Percentiles rank a stretch among this genome's conserved stretches.
These are phyloP conservation scores for Otatea glauca DNA, from an alignment of 176 grass and related monocot species.

Conservation along the genomic window DNA sequence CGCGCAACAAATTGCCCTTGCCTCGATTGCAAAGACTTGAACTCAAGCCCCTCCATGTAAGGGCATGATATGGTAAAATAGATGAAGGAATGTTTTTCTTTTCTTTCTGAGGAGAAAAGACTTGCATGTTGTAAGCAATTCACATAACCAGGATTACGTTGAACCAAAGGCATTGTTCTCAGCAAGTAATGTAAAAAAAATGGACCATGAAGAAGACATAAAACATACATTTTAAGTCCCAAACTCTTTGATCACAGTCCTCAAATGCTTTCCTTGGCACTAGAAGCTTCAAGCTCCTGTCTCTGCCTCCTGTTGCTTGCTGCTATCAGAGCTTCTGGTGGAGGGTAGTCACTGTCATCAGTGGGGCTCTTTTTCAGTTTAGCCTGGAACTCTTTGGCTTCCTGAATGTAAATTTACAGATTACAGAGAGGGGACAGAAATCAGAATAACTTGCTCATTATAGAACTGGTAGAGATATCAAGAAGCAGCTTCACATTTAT, in stretches of 20 bases:
- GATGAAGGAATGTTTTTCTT: neutral
- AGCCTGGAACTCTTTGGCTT: slow-evolving; percentile 32
- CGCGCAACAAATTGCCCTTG: neutral
- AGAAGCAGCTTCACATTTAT: neutral
- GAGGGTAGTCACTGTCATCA: no score
- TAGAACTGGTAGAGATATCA: neutral
- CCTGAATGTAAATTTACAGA: slow-evolving; percentile 39
- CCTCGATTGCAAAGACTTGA: neutral
- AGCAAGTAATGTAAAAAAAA: neutral
- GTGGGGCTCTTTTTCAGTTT: slow-evolving; percentile 13
- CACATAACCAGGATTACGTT: neutral
- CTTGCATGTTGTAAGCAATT: neutral
- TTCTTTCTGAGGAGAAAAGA: neutral
- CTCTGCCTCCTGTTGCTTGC: no score
- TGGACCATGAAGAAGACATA: neutral
- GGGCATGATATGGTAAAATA: neutral
- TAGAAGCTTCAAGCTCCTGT: neutral
- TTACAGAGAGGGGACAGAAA: neutral
- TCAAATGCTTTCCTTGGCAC: neutral
- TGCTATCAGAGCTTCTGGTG: no score
- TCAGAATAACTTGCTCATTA: neutral
- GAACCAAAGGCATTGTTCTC: neutral
- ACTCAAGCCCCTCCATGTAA: neutral
- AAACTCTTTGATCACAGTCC: neutral
- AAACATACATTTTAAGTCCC: neutral